phyloP scores from a whole-genome alignment of 495 filamentous ascomycete species.

The Lepraria neglecta region DNA sequence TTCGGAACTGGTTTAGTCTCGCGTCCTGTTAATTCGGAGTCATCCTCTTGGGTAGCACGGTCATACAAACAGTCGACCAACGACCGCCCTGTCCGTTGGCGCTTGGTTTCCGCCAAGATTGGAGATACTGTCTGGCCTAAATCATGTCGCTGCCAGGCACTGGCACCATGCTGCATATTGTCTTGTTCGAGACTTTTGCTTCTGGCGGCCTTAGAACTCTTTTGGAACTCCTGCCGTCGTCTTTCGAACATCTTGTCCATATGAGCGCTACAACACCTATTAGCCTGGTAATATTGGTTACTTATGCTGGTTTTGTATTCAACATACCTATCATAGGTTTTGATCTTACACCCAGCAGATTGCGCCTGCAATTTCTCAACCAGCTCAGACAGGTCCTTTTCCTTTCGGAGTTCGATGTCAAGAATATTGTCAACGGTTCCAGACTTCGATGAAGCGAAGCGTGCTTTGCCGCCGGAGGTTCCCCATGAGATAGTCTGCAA shows the following conservation, averaged over 20 bases:
- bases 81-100: not conserved
- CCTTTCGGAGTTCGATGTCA: constrained; percentile 37
- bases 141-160: not conserved
- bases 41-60: not conserved
- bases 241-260: constrained; percentile 38
- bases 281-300: not conserved
- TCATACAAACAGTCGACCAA: not conserved
- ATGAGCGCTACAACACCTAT: constrained; percentile 28
- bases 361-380: constrained; percentile 1
- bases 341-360: not conserved
- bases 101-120: not conserved
- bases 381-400: constrained; percentile 27
- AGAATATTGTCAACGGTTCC: constrained; percentile 26
- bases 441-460: constrained; percentile 32
- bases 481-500: constrained; percentile 27
- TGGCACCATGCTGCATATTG: not conserved
- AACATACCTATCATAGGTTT: constrained; percentile 29
- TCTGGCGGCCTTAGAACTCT: not conserved
- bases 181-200: not conserved
- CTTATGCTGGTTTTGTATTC: not conserved
- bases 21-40: not conserved
- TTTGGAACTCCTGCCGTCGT: constrained; percentile 12
- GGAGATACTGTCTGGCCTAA: not conserved
- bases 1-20: not conserved
- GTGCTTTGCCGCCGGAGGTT: constrained; percentile 33